Conservation (phyloP, 148 eudicot genomes). For the Amaranthus hypochondriacus region DNA sequence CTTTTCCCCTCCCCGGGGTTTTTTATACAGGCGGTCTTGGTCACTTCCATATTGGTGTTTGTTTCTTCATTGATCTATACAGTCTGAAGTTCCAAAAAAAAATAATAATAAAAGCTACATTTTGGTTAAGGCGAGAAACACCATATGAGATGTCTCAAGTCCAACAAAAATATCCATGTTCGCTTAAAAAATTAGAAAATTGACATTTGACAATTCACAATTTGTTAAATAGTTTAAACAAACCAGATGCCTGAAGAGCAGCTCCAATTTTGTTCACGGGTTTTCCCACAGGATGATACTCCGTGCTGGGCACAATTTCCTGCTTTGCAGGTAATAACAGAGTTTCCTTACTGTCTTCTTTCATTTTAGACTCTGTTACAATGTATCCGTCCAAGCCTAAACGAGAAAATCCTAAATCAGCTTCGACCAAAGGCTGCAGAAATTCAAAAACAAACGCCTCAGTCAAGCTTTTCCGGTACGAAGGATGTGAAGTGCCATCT, state of each 20-base stretch:
- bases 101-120: neutral
- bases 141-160: too few species aligned
- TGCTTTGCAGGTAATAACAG: constrained; percentile 62
- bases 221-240: constrained; percentile 7
- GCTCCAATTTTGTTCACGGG: constrained; percentile 69
- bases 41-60: too few species aligned
- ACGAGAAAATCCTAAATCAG: constrained; percentile 17
- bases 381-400: constrained; percentile 23
- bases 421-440: constrained; percentile 36
- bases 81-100: neutral
- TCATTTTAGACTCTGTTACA: constrained; percentile 5
- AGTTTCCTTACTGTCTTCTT: constrained; percentile 8
- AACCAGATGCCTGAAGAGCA: constrained; percentile 91
- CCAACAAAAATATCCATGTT: too few species aligned
- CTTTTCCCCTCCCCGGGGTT: too few species aligned
- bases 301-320: constrained; percentile 45
- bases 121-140: neutral
- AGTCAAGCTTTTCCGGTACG: constrained; percentile 74
- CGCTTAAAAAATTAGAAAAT: too few species aligned
- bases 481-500: constrained; percentile 47
- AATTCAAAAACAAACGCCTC: constrained; percentile 73
- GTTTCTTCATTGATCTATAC: too few species aligned
- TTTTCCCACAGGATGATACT: constrained; percentile 75
- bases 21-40: too few species aligned
- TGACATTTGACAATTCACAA: too few species aligned